A percentile compares a stretch with the other conserved stretches of the same genome.
Conservation (phyloP, 805 yeast species). For the Metschnikowia shivogae region DNA sequence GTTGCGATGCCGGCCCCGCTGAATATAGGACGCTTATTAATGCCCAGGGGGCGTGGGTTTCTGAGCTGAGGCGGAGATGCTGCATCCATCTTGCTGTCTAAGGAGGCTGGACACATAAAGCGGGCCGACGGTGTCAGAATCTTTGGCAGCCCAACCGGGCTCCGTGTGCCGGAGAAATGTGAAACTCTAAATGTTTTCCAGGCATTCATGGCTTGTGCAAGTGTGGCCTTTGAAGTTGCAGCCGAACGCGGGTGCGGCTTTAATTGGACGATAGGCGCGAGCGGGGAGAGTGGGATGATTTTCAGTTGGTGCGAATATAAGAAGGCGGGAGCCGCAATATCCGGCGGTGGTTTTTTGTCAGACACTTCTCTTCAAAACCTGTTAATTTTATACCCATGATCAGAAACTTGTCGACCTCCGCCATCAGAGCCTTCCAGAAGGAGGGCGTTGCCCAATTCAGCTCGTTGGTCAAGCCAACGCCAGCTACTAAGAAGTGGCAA, state of each 20-base stretch:
- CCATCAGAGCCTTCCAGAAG: constrained; percentile 24
- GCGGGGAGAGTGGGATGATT: constrained; percentile 4
- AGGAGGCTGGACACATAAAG: too few relatives aligned
- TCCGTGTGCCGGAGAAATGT: too few relatives aligned
- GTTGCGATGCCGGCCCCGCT: too few relatives aligned
- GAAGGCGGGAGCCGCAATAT: background rate
- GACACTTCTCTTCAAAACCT: background rate
- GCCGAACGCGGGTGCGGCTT: background rate
- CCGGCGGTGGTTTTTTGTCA: too few relatives aligned
- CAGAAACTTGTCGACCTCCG: constrained; percentile 24
- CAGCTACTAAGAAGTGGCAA: constrained; percentile 29
- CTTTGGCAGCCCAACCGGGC: too few relatives aligned
- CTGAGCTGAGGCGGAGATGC: too few relatives aligned
- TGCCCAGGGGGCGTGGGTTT: too few relatives aligned
- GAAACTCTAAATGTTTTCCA: too few relatives aligned
- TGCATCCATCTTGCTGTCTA: too few relatives aligned
- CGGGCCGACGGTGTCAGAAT: too few relatives aligned
- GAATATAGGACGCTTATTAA: too few relatives aligned
- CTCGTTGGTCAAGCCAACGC: constrained; percentile 21
- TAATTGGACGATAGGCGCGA: constrained; percentile 3
- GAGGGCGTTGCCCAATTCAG: constrained; percentile 25
- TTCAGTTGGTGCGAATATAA: constrained; percentile 2
- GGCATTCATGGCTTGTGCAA: too few relatives aligned
- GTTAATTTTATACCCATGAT: constrained; percentile 6
- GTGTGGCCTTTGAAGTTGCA: background rate